Conservation (phyloP, 306 rosid genomes). For the Acacia confusa region DNA sequence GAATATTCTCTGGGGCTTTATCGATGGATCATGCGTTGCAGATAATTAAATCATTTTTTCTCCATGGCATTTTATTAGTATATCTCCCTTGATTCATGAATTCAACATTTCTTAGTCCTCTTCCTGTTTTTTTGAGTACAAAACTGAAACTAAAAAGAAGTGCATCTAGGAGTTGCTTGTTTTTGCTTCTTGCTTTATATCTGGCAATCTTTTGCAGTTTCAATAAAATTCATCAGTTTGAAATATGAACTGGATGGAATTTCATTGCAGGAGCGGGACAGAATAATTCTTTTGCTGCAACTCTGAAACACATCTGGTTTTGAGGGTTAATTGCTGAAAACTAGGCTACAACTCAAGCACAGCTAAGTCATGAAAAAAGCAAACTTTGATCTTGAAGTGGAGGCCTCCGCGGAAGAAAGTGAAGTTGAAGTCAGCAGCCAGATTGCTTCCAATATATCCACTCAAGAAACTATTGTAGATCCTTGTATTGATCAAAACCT, state of each 20-base stretch:
- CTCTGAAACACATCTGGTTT: conserved; percentile 25
- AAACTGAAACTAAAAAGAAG: conserved; percentile 6
- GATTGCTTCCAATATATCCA: conserved; percentile 70
- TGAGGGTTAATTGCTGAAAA: conserved; percentile 27
- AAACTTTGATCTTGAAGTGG: conserved; percentile 69
- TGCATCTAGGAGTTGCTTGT: conserved; percentile 7
- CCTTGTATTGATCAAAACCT: conserved; percentile 46
- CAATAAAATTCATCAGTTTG: too few species aligned
- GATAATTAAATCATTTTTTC: neutral
- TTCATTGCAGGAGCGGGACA: conserved; percentile 37
- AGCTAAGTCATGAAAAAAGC: conserved; percentile 60
- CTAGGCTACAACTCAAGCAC: conserved; percentile 8
- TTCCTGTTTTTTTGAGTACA: neutral
- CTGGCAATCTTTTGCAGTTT: neutral
- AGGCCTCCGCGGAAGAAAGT: conserved; percentile 56
- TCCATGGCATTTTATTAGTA: neutral
- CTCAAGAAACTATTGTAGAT: conserved; percentile 57
- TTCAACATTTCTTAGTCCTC: neutral
- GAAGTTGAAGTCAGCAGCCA: conserved; percentile 82
- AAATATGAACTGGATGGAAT: neutral
- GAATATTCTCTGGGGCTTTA: conserved; percentile 7
- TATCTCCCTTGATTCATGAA: conserved; percentile 16
- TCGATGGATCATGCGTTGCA: neutral
- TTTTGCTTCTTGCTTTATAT: neutral
- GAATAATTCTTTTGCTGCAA: conserved; percentile 12